Evolutionary conservation across 83 land plant genomes (phyloP).

Genomic region (Diphasiastrum complanatum): DNA sequence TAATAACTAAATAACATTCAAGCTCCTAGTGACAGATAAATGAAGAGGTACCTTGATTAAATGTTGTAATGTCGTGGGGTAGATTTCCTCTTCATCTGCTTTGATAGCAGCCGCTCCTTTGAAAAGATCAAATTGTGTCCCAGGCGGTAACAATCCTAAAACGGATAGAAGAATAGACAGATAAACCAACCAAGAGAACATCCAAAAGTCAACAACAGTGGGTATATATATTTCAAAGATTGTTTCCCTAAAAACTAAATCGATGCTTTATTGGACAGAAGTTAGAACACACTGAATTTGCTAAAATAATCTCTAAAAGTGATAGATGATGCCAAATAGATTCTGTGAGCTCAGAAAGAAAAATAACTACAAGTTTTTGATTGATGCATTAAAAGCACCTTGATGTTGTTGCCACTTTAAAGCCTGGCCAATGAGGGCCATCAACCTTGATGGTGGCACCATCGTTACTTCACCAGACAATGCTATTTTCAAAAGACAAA

Average conservation of each 20-base stretch:
- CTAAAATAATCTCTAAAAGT: too few species aligned
- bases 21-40: background rate
- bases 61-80: constrained; percentile 70
- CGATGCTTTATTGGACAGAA: too few species aligned
- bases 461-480: constrained; percentile 82
- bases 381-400: too few species aligned
- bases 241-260: background rate
- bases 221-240: background rate
- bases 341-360: too few species aligned
- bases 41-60: constrained; percentile 58
- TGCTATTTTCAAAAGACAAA: constrained; percentile 36
- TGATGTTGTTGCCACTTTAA: constrained; percentile 99
- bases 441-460: constrained; percentile 93
- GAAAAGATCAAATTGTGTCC: constrained; percentile 97
- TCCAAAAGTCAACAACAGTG: background rate
- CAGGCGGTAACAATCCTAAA: constrained; percentile 94
- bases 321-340: too few species aligned
- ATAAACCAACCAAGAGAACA: constrained; percentile 8
- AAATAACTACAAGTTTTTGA: too few species aligned
- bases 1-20: background rate
- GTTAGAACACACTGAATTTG: constrained; percentile 4
- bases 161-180: too few species aligned
- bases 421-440: constrained; percentile 98
- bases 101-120: constrained; percentile 97
- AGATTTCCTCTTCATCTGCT: constrained; percentile 91